Percentiles rank a stretch among this genome's conserved stretches.
phyloP scores from a whole-genome alignment of 2,329 filamentous ascomycete species.

The Penicillium sp. region DNA sequence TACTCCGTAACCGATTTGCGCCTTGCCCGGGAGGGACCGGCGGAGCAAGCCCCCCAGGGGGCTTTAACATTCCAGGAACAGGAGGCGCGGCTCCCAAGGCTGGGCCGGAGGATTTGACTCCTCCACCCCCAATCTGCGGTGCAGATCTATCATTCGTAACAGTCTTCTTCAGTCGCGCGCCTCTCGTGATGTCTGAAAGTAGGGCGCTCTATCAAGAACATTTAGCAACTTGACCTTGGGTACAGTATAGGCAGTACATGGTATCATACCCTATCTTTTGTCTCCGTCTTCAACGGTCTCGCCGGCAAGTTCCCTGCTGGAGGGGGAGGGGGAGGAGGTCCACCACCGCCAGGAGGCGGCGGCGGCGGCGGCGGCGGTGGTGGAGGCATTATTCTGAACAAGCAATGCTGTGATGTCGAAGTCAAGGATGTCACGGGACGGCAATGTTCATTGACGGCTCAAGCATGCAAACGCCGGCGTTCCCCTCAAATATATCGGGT shows the following conservation, averaged over 20 bases:
- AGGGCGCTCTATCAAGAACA: slow-evolving; percentile 72
- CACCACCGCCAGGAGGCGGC: slow-evolving; percentile 61
- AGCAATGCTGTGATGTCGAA: slow-evolving; percentile 15
- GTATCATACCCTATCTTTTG: slow-evolving; percentile 66
- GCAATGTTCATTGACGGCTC: slow-evolving; percentile 20
- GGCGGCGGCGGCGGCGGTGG: slow-evolving; percentile 75
- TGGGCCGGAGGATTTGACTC: slow-evolving; percentile 74
- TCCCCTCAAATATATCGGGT: not conserved
- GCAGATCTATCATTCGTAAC: slow-evolving; percentile 93
- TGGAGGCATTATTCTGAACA: slow-evolving; percentile 45
- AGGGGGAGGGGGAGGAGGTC: slow-evolving; percentile 71
- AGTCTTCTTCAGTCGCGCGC: slow-evolving; percentile 77
- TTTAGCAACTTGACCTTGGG: slow-evolving; percentile 22
- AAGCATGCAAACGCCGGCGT: slow-evolving; percentile 16
- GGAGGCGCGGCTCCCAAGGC: slow-evolving; percentile 68
- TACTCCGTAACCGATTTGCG: slow-evolving; percentile 73
- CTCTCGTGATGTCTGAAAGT: slow-evolving; percentile 85
- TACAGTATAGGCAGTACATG: not conserved
- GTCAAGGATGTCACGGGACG: slow-evolving; percentile 5
- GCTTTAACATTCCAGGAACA: slow-evolving; percentile 32
- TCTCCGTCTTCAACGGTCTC: slow-evolving; percentile 60
- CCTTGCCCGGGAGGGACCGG: slow-evolving; percentile 63
- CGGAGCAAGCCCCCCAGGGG: slow-evolving; percentile 49
- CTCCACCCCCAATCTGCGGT: slow-evolving; percentile 65
- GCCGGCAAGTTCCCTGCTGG: slow-evolving; percentile 55